Conservation (phyloP, 2,329 filamentous ascomycete genomes). For the Fusarium sp. region DNA sequence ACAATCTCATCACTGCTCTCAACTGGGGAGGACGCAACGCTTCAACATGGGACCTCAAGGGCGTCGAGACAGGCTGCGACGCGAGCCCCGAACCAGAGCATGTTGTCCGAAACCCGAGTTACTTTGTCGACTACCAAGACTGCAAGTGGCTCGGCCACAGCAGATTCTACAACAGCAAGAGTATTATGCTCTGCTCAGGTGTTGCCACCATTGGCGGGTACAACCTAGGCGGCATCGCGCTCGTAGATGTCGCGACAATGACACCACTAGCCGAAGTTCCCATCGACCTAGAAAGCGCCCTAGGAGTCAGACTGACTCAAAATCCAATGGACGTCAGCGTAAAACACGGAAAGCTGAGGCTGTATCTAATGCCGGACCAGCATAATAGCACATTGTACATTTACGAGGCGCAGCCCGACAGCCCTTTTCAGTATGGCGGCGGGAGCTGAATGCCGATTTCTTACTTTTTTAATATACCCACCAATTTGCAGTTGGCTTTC, state of each 20-base stretch:
- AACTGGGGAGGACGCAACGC: conserved; percentile 61
- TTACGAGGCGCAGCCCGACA: conserved; percentile 54
- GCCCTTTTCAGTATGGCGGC: conserved; percentile 36
- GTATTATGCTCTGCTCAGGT: conserved; percentile 62
- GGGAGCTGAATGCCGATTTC: conserved; percentile 3
- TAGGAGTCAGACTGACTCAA: conserved; percentile 57
- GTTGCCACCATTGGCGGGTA: conserved; percentile 53
- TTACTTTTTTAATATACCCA: not conserved
- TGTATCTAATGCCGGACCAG: conserved; percentile 63
- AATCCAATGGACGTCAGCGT: conserved; percentile 62
- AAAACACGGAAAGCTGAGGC: conserved; percentile 56
- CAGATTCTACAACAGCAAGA: conserved; percentile 48
- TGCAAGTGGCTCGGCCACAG: conserved; percentile 62
- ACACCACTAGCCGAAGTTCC: conserved; percentile 59
- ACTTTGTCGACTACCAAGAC: conserved; percentile 64
- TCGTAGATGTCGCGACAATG: conserved; percentile 61
- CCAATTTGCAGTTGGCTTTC: not conserved
- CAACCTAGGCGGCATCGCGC: conserved; percentile 58
- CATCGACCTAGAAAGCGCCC: conserved; percentile 54
- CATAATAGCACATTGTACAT: conserved; percentile 60
- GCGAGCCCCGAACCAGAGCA: conserved; percentile 27
- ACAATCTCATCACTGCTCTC: conserved; percentile 53
- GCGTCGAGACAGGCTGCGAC: conserved; percentile 27
- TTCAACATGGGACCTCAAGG: conserved; percentile 50
- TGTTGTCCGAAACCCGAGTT: conserved; percentile 52